A percentile compares a stretch with the other conserved stretches of the same genome.
phyloP scores from a whole-genome alignment of 2,329 filamentous ascomycete genomes.

The Chrysoporthe deuterocubensis region DNA sequence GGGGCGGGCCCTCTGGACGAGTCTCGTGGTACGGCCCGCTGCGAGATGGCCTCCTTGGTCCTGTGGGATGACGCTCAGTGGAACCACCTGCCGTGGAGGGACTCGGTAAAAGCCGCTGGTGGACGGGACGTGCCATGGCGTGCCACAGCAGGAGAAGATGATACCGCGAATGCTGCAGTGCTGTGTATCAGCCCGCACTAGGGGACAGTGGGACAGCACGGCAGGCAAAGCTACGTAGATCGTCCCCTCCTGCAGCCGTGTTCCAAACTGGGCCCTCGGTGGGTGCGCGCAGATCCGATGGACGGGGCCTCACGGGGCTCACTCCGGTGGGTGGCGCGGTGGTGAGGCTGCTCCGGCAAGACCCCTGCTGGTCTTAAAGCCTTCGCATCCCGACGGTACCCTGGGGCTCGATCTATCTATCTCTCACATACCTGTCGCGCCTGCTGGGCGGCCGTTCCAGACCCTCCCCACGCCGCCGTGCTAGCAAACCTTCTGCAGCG shows the following conservation, averaged over 20 bases:
- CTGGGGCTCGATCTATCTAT: not conserved
- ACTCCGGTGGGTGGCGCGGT: not conserved
- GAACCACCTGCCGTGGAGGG: not conserved
- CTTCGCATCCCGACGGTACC: constrained; percentile 15
- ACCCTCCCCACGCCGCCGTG: not conserved
- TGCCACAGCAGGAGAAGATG: constrained; percentile 3
- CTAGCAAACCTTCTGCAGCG: not conserved
- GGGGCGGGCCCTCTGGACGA: no score
- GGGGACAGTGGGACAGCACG: not conserved
- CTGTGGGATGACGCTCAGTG: not conserved
- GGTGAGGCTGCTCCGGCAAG: constrained; percentile 5
- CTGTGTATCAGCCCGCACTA: not conserved
- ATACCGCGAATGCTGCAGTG: not conserved
- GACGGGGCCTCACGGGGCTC: constrained; percentile 1
- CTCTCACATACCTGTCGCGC: not conserved
- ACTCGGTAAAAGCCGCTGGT: not conserved
- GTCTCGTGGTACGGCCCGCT: not conserved
- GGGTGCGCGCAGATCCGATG: constrained; percentile 14
- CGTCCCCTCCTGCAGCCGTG: constrained; percentile 10
- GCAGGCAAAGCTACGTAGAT: not conserved
- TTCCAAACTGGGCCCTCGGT: constrained; percentile 20
- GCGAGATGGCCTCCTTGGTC: not conserved
- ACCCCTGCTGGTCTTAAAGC: constrained; percentile 15
- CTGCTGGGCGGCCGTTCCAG: not conserved
- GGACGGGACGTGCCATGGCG: not conserved